Evolutionary conservation across 2,329 filamentous ascomycete species (phyloP).

Genomic region (Pseudogymnoascus destructans): DNA sequence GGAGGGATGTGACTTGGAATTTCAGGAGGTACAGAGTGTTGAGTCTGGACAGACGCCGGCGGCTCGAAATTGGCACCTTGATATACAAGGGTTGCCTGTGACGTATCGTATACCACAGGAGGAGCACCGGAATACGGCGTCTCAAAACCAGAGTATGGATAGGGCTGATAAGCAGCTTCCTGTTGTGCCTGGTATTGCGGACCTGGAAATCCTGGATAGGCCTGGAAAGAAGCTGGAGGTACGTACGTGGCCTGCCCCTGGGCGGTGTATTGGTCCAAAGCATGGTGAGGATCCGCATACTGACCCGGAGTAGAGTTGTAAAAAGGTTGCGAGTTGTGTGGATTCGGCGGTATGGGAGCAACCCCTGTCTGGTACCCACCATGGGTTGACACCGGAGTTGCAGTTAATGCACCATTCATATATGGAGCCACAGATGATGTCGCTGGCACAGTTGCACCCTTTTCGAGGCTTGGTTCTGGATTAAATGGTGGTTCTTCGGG

Average conservation of each 20-base stretch:
- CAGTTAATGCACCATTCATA: conserved; percentile 21
- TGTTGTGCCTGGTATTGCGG: background rate
- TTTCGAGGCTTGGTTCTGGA: conserved; percentile 38
- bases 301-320: background rate
- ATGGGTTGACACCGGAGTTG: conserved; percentile 21
- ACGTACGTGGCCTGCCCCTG: background rate
- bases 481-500: conserved; percentile 62
- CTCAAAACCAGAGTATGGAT: background rate
- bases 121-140: background rate
- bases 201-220: background rate
- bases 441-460: conserved; percentile 24
- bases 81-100: background rate
- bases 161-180: background rate
- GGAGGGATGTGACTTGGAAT: conserved; percentile 14
- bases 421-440: conserved; percentile 26
- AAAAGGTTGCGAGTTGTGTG: conserved; percentile 17
- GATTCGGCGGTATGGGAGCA: conserved; percentile 13
- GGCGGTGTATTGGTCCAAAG: background rate
- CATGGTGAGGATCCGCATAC: background rate
- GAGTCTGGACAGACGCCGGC: conserved; percentile 16
- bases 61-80: conserved; percentile 12
- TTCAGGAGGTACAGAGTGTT: conserved; percentile 12
- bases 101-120: background rate
- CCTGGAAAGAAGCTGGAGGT: background rate
- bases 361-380: conserved; percentile 23